phyloP scores from a whole-genome alignment of 2,329 filamentous ascomycete species.

The Colletotrichum orchidophilum region DNA sequence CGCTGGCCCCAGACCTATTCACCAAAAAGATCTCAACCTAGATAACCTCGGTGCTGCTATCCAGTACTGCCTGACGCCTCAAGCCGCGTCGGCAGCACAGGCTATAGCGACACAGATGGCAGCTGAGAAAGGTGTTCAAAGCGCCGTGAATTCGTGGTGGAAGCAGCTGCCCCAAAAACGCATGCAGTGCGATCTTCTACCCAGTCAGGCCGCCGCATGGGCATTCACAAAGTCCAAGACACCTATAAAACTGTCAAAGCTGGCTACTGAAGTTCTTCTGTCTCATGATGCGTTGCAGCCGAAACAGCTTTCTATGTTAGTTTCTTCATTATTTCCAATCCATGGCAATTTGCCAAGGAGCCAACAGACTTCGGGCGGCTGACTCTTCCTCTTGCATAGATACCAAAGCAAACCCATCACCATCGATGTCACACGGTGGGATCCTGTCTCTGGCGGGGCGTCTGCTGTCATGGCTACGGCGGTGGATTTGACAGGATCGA shows the following conservation, averaged over 20 bases:
- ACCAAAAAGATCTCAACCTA: conserved; percentile 44
- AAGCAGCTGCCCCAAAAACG: not conserved
- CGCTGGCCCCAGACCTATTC: conserved; percentile 49
- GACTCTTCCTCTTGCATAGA: not conserved
- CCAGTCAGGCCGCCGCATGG: conserved; percentile 7
- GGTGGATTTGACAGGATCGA: conserved; percentile 17
- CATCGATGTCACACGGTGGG: conserved; percentile 42
- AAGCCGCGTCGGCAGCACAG: conserved; percentile 16
- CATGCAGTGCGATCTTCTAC: conserved; percentile 14
- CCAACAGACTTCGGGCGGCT: not conserved
- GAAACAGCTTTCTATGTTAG: conserved; percentile 11
- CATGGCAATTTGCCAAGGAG: not conserved
- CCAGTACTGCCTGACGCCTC: conserved; percentile 41
- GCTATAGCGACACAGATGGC: conserved; percentile 2
- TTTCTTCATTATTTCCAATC: not conserved
- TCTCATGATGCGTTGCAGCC: not conserved
- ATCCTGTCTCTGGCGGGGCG: conserved; percentile 39
- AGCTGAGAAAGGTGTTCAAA: conserved; percentile 28
- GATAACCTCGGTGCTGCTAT: conserved; percentile 48
- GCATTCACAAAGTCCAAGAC: conserved; percentile 39
- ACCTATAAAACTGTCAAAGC: conserved; percentile 38
- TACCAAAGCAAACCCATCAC: conserved; percentile 38
- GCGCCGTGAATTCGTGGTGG: conserved; percentile 55
- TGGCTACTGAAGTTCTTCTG: not conserved
- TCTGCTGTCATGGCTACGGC: conserved; percentile 33